phyloP scores from a whole-genome alignment of 257 asterid species.

The Solanum peruvianum region DNA sequence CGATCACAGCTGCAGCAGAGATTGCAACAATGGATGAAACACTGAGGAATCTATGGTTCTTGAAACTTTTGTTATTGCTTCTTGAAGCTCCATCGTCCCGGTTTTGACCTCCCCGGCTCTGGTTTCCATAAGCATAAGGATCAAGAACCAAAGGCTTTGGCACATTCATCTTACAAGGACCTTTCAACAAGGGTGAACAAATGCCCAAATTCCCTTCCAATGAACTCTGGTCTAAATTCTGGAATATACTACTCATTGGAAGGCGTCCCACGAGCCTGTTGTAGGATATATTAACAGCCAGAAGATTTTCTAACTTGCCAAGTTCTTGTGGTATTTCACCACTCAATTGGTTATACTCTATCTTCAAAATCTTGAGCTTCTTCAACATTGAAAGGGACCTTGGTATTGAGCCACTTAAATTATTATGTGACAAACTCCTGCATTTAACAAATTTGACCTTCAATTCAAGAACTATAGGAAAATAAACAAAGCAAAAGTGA shows the following conservation, averaged over 20 bases:
- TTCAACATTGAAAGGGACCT: constrained; percentile 48
- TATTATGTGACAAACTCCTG: constrained; percentile 94
- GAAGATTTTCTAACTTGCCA: constrained; percentile 62
- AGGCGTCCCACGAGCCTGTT: constrained; percentile 78
- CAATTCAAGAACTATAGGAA: not conserved
- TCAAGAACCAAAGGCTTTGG: constrained; percentile 91
- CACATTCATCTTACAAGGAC: constrained; percentile 67
- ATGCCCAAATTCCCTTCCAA: constrained; percentile 76
- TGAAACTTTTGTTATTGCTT: not conserved
- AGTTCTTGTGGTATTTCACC: constrained; percentile 91
- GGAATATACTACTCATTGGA: constrained; percentile 61
- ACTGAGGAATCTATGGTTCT: constrained; percentile 57
- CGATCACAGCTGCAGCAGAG: constrained; percentile 65
- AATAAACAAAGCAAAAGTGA: not conserved
- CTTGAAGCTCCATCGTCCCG: constrained; percentile 3
- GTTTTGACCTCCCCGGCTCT: constrained; percentile 13
- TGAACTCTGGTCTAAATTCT: constrained; percentile 57
- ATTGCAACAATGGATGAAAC: constrained; percentile 77
- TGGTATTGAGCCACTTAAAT: constrained; percentile 62
- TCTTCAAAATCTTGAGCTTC: constrained; percentile 75
- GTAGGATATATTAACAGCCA: constrained; percentile 68
- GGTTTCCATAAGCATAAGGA: constrained; percentile 68
- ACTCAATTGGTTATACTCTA: constrained; percentile 64
- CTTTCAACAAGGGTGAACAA: constrained; percentile 74
- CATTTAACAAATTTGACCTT: not conserved